Evolutionary conservation across 139 green algal species (phyloP).

Genomic region (Chlamydomonas incerta): DNA sequence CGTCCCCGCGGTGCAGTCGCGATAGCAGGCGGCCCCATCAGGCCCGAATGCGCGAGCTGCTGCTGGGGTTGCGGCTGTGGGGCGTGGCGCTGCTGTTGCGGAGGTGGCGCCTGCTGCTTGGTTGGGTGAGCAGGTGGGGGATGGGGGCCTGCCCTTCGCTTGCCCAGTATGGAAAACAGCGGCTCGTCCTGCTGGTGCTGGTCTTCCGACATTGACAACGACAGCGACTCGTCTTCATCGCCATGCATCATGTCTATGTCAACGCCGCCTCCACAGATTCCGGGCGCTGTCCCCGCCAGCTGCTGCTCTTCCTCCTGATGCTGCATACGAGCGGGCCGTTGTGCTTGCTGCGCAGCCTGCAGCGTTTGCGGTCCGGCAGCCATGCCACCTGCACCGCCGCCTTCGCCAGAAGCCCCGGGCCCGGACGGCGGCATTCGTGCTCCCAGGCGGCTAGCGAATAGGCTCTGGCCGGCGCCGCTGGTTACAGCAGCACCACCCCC

Average conservation of each 20-base stretch:
- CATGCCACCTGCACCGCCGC: neutral
- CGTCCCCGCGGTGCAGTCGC: neutral
- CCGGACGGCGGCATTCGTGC: neutral
- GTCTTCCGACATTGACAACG: neutral
- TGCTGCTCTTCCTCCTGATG: neutral
- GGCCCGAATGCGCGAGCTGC: neutral
- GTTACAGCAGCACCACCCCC: neutral
- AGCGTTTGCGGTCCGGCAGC: neutral
- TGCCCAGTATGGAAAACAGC: constrained; percentile 28
- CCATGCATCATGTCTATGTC: too few species aligned
- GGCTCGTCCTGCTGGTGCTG: neutral
- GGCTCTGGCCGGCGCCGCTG: neutral
- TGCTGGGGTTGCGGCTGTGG: neutral
- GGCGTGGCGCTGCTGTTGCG: neutral
- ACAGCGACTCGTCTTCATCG: neutral
- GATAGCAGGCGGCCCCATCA: neutral
- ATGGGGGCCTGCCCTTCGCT: neutral
- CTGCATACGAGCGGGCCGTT: too few species aligned
- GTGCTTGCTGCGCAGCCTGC: neutral
- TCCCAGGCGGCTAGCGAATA: neutral
- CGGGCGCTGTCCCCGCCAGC: too few species aligned
- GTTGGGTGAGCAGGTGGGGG: neutral
- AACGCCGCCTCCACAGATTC: neutral
- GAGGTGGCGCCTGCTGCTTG: neutral
- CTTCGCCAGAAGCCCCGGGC: too few species aligned